These are phyloP conservation scores for Sporobolomyces phaffii DNA, from an alignment of 768 basidiomycete genomes.

Conservation along the genomic window DNA sequence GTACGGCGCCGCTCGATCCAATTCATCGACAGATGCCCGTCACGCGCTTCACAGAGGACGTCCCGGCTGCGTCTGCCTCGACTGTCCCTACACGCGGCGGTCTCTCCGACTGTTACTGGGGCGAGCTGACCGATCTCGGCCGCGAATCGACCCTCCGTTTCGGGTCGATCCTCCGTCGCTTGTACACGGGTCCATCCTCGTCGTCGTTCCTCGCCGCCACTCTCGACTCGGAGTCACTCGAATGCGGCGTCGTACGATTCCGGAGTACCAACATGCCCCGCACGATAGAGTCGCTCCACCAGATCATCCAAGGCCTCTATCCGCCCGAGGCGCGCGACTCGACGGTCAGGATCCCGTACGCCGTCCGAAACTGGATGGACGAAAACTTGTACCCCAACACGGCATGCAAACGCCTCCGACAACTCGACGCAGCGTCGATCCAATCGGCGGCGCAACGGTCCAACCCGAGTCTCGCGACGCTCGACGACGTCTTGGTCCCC, in stretches of 20 bases:
- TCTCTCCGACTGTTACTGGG: slow-evolving; percentile 28
- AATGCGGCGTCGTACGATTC: slow-evolving; percentile 15
- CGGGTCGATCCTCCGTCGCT: slow-evolving; percentile 23
- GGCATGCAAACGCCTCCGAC: slow-evolving; percentile 22
- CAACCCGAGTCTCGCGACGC: slow-evolving; percentile 57
- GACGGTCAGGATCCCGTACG: slow-evolving; percentile 13
- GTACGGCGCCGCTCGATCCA: background rate
- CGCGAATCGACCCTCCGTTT: slow-evolving; percentile 36
- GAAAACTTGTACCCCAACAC: slow-evolving; percentile 35
- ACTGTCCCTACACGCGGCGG: background rate
- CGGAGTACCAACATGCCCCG: slow-evolving; percentile 69
- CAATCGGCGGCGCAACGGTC: slow-evolving; percentile 56
- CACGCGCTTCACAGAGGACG: background rate
- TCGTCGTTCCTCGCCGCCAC: slow-evolving; percentile 24
- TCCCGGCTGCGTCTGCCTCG: background rate
- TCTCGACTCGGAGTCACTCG: background rate
- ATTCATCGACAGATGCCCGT: background rate
- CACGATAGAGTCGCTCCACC: slow-evolving; percentile 67
- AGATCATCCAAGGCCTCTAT: slow-evolving; percentile 68
- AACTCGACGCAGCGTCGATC: slow-evolving; percentile 24
- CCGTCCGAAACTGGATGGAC: slow-evolving; percentile 14
- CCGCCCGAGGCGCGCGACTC: slow-evolving; percentile 6
- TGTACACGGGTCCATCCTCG: slow-evolving; percentile 17
- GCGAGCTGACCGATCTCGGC: slow-evolving; percentile 41
- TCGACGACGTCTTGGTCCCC: slow-evolving; percentile 60